These are phyloP conservation scores for Fusarium napiforme DNA, from an alignment of 2,329 filamentous ascomycete species.

Conservation along the genomic window DNA sequence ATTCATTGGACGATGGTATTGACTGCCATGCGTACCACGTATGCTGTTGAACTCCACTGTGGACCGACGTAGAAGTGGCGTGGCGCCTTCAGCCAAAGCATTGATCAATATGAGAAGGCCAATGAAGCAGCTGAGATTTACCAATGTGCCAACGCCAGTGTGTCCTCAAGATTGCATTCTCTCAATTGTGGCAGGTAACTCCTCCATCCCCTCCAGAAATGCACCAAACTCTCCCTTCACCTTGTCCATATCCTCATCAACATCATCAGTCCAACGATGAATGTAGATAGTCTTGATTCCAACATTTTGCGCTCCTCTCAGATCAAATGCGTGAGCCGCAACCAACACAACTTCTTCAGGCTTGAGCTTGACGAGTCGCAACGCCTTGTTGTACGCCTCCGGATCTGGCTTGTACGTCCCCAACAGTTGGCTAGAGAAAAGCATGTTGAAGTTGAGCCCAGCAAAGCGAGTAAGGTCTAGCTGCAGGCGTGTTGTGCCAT, in stretches of 20 bases:
- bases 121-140: background rate
- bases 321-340: slow-evolving; percentile 65
- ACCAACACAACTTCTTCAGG: slow-evolving; percentile 63
- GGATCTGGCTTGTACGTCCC: slow-evolving; percentile 61
- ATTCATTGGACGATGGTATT: too few relatives aligned
- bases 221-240: slow-evolving; percentile 25
- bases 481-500: slow-evolving; percentile 65
- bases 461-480: slow-evolving; percentile 62
- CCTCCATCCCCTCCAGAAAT: slow-evolving; percentile 33
- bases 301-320: slow-evolving; percentile 57
- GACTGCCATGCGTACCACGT: background rate
- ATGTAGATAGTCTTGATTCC: slow-evolving; percentile 66
- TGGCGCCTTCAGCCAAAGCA: too few relatives aligned
- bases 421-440: slow-evolving; percentile 64
- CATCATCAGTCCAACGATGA: slow-evolving; percentile 64
- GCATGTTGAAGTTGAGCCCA: slow-evolving; percentile 59
- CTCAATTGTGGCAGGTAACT: slow-evolving; percentile 17
- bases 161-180: background rate
- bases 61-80: background rate
- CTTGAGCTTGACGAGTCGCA: slow-evolving; percentile 56
- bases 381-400: slow-evolving; percentile 57
- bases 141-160: fast-evolving
- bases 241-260: slow-evolving; percentile 50
- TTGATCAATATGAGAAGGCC: background rate
- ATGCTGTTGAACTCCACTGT: background rate